Base-by-base conservation (phyloP, 495 filamentous ascomycete species). In the Penicillium robsamsonii region DNA sequence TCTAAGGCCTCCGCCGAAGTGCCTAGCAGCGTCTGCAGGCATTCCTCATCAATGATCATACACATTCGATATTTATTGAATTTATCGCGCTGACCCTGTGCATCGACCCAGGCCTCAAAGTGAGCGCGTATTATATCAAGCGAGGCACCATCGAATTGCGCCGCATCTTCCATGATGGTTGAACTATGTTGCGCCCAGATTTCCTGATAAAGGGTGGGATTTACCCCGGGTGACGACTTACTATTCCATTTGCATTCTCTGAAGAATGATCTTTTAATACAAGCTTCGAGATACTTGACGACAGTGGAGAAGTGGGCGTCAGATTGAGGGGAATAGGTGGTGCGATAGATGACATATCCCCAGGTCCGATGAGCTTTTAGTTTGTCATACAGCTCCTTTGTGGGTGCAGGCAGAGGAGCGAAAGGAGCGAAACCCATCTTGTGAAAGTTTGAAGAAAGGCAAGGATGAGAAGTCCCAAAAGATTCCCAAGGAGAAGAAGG, bases 331-430 rank as follows among this genome's bases (percentile, higher is more conserved):
- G 56, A 47, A 44, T 58, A 58, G 50, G 56, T 58, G 6, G 56
- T 58, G 50, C 56, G 56, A 52, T 58, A 58, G 25, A 58, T 53
- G 27, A 53, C 44, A 46, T 48, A 58, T 49, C 56, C 56, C 56
- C 56, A 53, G 37, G 29, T 30, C 29, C 29, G 8, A 30, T 30
- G 29, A 30, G 29, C 29, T 30, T 30, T 30, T 30, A 30, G 29
- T 30, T 30, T 30, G 8, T 30, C 8, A 30, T 30, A 30, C 8
- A 30, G 29, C 29, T 30, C 29, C 29, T 30, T 30, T 30, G 29
- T 30, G 8, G 29, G 29, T 30, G 29, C 29, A 30, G 29, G 29
- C 7, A 30, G 29, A 30, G 29, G 29, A 30, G 29, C 29, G 29
- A 30, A 30, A 8, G 29, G 8, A 30, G 29, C 29, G 29, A 30